Evolutionary conservation across 2,329 filamentous ascomycete genomes (phyloP).

Genomic region (Ceratocystis alfenasii): DNA sequence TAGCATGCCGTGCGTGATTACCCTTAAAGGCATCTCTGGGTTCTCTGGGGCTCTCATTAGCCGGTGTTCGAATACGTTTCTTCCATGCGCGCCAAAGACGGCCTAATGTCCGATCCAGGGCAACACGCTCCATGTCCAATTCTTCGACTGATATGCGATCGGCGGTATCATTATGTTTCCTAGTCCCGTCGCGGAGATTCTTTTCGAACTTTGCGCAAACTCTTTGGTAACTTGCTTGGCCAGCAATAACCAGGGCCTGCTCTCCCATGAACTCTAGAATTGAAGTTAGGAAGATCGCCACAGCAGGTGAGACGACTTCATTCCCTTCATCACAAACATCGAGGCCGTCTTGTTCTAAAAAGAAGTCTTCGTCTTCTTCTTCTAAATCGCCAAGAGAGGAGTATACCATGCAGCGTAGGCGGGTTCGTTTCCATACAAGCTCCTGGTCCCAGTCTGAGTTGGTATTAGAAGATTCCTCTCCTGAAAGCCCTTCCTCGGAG

Average conservation of each 20-base stretch:
- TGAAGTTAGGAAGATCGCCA: slow-evolving; percentile 90
- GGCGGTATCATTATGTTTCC: slow-evolving; percentile 38
- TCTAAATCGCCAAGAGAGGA: slow-evolving; percentile 93
- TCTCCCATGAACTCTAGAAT: slow-evolving; percentile 91
- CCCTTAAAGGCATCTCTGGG: slow-evolving; percentile 35
- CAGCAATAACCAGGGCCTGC: slow-evolving; percentile 74
- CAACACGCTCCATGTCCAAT: slow-evolving; percentile 82
- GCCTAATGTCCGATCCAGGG: slow-evolving; percentile 76
- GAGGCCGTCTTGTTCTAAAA: slow-evolving; percentile 68
- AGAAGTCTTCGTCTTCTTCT: slow-evolving; percentile 89
- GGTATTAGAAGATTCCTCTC: slow-evolving; percentile 38
- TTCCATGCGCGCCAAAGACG: slow-evolving; percentile 92
- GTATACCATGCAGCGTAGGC: slow-evolving; percentile 94
- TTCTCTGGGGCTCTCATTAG: slow-evolving; percentile 36
- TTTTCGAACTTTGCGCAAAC: slow-evolving; percentile 48
- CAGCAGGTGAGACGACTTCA: slow-evolving; percentile 71
- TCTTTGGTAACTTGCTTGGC: slow-evolving; percentile 67
- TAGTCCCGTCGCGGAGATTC: slow-evolving; percentile 42
- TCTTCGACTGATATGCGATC: slow-evolving; percentile 77
- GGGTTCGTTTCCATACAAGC: slow-evolving; percentile 83
- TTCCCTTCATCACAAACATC: slow-evolving; percentile 48
- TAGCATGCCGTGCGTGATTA: not conserved
- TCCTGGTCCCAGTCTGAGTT: slow-evolving; percentile 71
- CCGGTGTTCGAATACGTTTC: slow-evolving; percentile 59
- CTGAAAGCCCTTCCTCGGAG: slow-evolving; percentile 58